Evolutionary conservation across 148 eudicot species (phyloP), one percentile per base, ranked within the genome.

Genomic region (Chenopodium formosanum): DNA sequence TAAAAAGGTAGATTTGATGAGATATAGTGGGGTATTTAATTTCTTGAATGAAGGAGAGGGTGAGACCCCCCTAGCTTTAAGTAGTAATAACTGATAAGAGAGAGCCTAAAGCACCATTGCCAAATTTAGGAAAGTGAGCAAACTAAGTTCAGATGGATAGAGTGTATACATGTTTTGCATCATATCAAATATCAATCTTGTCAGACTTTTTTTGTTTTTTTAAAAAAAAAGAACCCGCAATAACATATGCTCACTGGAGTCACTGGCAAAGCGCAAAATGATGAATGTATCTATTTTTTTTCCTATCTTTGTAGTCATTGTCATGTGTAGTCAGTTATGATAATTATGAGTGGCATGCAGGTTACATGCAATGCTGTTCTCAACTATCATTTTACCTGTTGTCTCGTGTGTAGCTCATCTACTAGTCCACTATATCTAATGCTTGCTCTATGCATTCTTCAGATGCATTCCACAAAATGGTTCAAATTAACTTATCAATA

Each of bases 401-500:
- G 52, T 40, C 0, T 14, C 5, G 31, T 27, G 27, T 29, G 9
- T 63, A 65, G 3, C 2, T 32, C 13, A 65, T 74, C 29, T n/a
- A 63, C 19, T 40, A 40, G 44, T 40, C 1, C 46, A n/a, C 29
- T 70, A 34, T 70, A 34, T 70, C 40, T 47, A 7, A 12, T 32
- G 1, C 53, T 52, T 11, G 9, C 27, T 69, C 70, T 40, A 5
- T 71, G 20, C 13, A 32, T 71, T 29, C 9, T 37, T 62, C 53
- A 56, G 56, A 40, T 50, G 29, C 63, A 31, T 46, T 58, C 32
- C 46, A 47, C 48, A 11, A 11, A 66, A 67, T 74, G 75, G 71
- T 53, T 48, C 63, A 32, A 74, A 74, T 53, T 78, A 77, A 52
- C 75, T 81, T 79, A 40, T 40, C 44, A 40, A 40, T 40, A 0